Base-by-base conservation (phyloP, 768 basidiomycete species). In the Lentinus brumalis region DNA sequence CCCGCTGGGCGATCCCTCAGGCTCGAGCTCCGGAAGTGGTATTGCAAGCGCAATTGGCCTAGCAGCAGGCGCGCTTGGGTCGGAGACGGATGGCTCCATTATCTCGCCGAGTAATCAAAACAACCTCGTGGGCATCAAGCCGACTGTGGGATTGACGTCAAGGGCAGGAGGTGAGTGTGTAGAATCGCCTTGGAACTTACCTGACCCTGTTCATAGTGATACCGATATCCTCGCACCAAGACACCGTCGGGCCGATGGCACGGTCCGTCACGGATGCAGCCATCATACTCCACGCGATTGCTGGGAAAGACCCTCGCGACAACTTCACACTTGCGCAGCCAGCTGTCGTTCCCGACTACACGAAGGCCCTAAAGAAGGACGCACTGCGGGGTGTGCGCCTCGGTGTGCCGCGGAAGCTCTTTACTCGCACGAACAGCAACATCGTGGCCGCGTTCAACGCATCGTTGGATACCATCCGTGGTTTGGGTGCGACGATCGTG, bases 11-110 rank as follows among this genome's bases (percentile, higher is more conserved):
- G 64, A 78, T 55, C 76, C 80, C 1, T 74, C 71, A 21, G 78
- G 77, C 32, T 76, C 76, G 29, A 78, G 77, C 53, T 75, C 76
- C 5, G 86, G 86, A 2, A 84, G 83, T n/a, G 86, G 78, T 2
- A 75, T 77, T 29, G 70, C 74, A 8, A 60, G 73, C 7, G 70
- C 80, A 9, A 59, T 81, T 26, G 79, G 81, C 16, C 75, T 82
- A 21, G 74, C 73, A 6, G 70, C 78, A 1, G 78, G 65, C 2
- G 66, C 76, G 30, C 70, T 82, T 30, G 80, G 81, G 4, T 77
- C 77, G 0, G 80, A 81, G 59, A 81, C 76, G 3, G 71, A 77
- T 46, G 81, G 81, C n/a, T 78, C 77, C 11, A 81, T 81, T 50
- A 63, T 78, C 26, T 76, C 69, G 9, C 81, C 80, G 0, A 73